phyloP scores from a whole-genome alignment of 1,284 basidiomycete species.

The Termitomyces sp. region DNA sequence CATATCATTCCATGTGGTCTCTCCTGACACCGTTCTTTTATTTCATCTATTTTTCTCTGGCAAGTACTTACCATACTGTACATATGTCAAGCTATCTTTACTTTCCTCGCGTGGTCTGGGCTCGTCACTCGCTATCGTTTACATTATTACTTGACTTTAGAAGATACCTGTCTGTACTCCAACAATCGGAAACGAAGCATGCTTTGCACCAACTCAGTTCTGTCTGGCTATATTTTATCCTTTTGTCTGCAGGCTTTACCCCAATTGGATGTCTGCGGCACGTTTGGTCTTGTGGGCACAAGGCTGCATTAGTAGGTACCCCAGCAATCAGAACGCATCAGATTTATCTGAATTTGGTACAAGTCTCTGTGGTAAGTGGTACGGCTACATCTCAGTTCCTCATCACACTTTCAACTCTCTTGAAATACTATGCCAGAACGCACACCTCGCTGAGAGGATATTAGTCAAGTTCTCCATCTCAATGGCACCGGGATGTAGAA shows the following conservation, averaged over 20 bases:
- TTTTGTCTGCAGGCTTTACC: too few relatives aligned
- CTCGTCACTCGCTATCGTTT: conserved; percentile 3
- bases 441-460: conserved; percentile 12
- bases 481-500: conserved; percentile 18
- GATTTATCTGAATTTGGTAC: too few relatives aligned
- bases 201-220: neutral
- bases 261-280: too few relatives aligned
- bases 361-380: too few relatives aligned
- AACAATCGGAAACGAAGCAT: neutral
- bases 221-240: too few relatives aligned
- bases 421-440: conserved; percentile 29
- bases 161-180: conserved; percentile 5
- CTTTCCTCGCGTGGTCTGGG: neutral
- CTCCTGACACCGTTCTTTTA: conserved; percentile 9
- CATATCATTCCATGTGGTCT: conserved; percentile 12
- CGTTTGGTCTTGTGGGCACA: too few relatives aligned
- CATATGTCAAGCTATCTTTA: neutral
- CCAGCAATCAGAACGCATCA: too few relatives aligned
- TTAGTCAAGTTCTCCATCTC: conserved; percentile 11
- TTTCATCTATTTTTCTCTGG: conserved; percentile 7
- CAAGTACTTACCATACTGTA: conserved; percentile 2
- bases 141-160: conserved; percentile 4
- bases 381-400: too few relatives aligned
- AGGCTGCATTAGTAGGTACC: too few relatives aligned
- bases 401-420: conserved; percentile 18